Evolutionary conservation across 2,329 filamentous ascomycete species (phyloP), one percentile per base, ranked within the genome.

Genomic region (Fusarium subglutinans): DNA sequence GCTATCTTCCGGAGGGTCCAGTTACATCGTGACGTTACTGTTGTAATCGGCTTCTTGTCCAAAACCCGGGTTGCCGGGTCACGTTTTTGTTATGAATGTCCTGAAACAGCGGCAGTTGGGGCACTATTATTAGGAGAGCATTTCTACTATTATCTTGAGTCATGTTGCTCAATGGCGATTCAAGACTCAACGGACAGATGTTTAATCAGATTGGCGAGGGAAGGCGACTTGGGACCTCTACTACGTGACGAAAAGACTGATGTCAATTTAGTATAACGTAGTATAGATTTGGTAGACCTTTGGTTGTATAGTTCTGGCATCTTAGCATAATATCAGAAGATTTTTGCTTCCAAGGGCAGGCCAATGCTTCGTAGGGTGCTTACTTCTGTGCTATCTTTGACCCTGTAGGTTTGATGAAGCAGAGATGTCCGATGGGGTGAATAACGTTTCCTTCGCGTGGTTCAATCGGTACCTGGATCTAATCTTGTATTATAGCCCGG

Each of bases 1-100:
- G 28, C 44, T n/a, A 35, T 22, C 24, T 38, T 65, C 28, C 43
- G 40, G 37, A 58, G 37, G 41, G 38, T 35, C 54, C 35, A 50
- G 72, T 74, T 54, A 45, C 69, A 74, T 74, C 51, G 71, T 40
- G 50, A 51, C 37, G 26, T 54, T 61, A 55, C 47, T 43, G 59
- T 66, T 62, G 35, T 40, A 64, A 44, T 47, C 71, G 56, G 59
- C 67, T 69, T 58, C 24, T 45, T 64, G 20, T 45, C 47, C 58
- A 40, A 59, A 48, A 38, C 41, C 63, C 55, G 44, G 58, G 47
- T 60, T 63, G 35, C 44, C 41, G 53, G 66, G 66, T 53, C 37
- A 48, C 47, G 47, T 67, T 70, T 51, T 57, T 66, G 28, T 40
- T 57, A 56, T 24, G 22, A 40, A 26, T 24, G 22, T 18, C 58